Evolutionary conservation across 257 asterid genomes (phyloP), one percentile per base, ranked within the genome.

Genomic region (Jacaranda copaia): DNA sequence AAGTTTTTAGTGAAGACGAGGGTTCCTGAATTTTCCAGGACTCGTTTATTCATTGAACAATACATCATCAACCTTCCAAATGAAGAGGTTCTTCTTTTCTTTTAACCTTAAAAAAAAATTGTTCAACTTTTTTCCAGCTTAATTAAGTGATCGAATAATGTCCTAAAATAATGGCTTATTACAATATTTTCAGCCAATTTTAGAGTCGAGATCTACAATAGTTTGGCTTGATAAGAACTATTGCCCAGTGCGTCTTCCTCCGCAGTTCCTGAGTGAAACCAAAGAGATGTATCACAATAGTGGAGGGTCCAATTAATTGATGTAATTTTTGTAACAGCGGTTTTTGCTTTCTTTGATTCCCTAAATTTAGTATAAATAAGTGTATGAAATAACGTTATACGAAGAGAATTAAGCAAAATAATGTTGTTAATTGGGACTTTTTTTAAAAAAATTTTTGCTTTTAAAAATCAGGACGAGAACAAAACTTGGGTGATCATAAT

Each of bases 181-280:
- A 25, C 32, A 25, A 25, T 25, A 25, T 25, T 70, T 70, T 40
- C 75, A 70, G 75, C 15, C 49, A 9, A 51, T 70, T 38, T 15
- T 70, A 10, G 35, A 52, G 42, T 63, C 51, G 14, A 40, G 51
- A 13, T 46, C 63, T 49, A 70, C 75, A 13, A 4, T 14, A 10
- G 75, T 70, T 52, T 70, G 75, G 75, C 75, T 70, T 5, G 40
- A 70, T 16, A 70, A 36, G 46, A 49, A 49, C 8, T 15, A 70
- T 70, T 51, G 75, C 13, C 75, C 75, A 1, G 10, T 70, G 55
- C 63, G 75, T 19, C 15, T 70, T 25, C 75, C 75, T 14, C 11
- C 25, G 5, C 2, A 2, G 63, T 2, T 32, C 3, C 8, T 59
- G 9, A 19, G 6, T 8, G 40, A 59, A 59, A 4, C 20, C 14